These are phyloP conservation scores for Collybia sordida DNA, from an alignment of 768 basidiomycete species.

Conservation along the genomic window DNA sequence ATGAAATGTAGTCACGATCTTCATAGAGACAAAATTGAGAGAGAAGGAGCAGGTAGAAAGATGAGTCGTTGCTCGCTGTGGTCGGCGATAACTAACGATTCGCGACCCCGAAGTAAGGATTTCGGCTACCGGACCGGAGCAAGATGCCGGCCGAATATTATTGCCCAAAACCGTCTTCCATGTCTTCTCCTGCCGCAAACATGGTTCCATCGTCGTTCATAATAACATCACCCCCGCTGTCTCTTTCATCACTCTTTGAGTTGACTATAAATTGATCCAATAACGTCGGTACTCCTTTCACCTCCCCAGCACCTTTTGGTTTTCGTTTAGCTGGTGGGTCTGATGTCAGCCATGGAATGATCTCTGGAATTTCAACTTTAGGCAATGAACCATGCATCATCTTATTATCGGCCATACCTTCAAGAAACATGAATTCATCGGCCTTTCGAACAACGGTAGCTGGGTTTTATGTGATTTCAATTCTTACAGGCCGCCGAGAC, in stretches of 20 bases:
- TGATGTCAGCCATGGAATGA: constrained; percentile 51
- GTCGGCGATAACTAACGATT: constrained; percentile 2
- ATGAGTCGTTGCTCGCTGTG: background rate
- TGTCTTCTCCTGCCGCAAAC: constrained; percentile 34
- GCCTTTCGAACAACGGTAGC: constrained; percentile 62
- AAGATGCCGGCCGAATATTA: background rate
- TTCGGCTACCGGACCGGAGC: constrained; percentile 4
- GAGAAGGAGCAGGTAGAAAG: background rate
- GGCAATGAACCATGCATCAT: background rate
- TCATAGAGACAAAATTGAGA: constrained; percentile 30
- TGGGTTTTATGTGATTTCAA: constrained; percentile 19
- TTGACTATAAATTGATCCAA: constrained; percentile 51
- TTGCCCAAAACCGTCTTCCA: constrained; percentile 20
- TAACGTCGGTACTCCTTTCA: constrained; percentile 34
- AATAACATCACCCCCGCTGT: constrained; percentile 34
- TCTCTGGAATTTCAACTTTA: constrained; percentile 36
- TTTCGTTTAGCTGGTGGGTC: constrained; percentile 46
- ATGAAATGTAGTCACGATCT: constrained; percentile 75
- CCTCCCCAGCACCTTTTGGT: constrained; percentile 27
- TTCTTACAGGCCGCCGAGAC: no score
- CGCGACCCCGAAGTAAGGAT: background rate
- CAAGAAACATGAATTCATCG: constrained; percentile 78
- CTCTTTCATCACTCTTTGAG: constrained; percentile 16
- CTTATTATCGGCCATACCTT: constrained; percentile 45
- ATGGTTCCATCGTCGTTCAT: constrained; percentile 66